Conservation (phyloP, 768 basidiomycete genomes). For the Russula ochroleuca region DNA sequence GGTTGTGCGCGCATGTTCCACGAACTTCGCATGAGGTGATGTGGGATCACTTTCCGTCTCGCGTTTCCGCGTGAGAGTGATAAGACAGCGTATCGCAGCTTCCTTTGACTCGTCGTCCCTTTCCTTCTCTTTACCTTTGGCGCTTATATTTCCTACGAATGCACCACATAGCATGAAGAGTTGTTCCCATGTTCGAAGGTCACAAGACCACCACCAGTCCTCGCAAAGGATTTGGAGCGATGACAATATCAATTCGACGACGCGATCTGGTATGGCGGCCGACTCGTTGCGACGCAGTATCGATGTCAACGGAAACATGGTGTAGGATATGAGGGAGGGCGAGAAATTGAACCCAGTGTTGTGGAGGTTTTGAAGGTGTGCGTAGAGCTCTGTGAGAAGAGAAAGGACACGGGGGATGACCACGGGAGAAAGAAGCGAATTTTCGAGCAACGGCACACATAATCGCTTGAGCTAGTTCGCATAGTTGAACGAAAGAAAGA, state of each 20-base stretch:
- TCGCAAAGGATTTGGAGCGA: conserved; percentile 56
- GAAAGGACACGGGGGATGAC: conserved; percentile 45
- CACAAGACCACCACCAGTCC: conserved; percentile 84
- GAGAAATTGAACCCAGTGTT: conserved; percentile 41
- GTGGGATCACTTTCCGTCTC: conserved; percentile 39
- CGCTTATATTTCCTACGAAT: conserved; percentile 58
- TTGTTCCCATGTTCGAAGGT: conserved; percentile 74
- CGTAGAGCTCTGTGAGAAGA: conserved; percentile 53
- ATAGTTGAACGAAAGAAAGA: background rate
- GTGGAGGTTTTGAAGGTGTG: conserved; percentile 43
- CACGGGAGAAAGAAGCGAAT: conserved; percentile 57
- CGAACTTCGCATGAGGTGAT: conserved; percentile 37
- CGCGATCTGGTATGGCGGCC: conserved; percentile 66
- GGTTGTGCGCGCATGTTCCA: conserved; percentile 38
- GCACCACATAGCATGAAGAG: conserved; percentile 72
- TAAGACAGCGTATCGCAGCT: conserved; percentile 66
- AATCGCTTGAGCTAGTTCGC: conserved; percentile 51
- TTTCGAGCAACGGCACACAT: conserved; percentile 77
- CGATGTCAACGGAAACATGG: conserved; percentile 82
- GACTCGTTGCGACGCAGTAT: conserved; percentile 75
- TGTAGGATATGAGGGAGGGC: conserved; percentile 68
- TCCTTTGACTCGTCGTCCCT: conserved; percentile 80
- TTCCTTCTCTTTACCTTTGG: conserved; percentile 60
- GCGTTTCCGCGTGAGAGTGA: conserved; percentile 56
- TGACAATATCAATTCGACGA: conserved; percentile 69